Percentiles rank a stretch among this genome's conserved stretches.
These are phyloP conservation scores for Nicotiana otophora DNA, from an alignment of 257 asterid genomes.

Conservation along the genomic window DNA sequence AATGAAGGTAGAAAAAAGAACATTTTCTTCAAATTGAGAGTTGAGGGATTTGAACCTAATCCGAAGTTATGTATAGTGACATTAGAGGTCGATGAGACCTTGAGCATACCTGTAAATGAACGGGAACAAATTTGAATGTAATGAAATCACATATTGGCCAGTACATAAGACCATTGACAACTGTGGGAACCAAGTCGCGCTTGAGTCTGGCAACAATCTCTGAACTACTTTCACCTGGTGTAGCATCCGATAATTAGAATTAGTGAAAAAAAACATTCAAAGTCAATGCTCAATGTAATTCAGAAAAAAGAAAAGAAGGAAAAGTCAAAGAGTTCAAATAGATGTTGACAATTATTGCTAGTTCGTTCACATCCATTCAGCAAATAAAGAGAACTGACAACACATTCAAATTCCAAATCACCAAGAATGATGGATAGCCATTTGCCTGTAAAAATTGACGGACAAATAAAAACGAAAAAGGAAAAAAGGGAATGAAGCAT, in stretches of 20 bases:
- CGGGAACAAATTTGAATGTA: constrained; percentile 81
- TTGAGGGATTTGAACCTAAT: neutral
- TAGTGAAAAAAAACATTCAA: constrained; percentile 9
- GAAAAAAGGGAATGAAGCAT: neutral
- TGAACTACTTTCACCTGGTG: constrained; percentile 62
- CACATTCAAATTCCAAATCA: neutral
- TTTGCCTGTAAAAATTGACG: neutral
- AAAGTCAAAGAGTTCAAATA: neutral
- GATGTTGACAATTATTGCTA: neutral
- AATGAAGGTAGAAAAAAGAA: neutral
- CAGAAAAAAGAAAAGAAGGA: neutral
- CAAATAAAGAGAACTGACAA: neutral
- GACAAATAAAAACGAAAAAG: neutral
- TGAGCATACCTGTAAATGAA: constrained; percentile 66
- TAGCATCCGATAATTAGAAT: constrained; percentile 3
- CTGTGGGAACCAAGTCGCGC: constrained; percentile 73
- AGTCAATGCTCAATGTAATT: neutral
- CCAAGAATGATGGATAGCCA: neutral
- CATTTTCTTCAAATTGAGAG: neutral
- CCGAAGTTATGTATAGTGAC: neutral
- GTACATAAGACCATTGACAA: constrained; percentile 59
- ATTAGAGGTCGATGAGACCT: neutral
- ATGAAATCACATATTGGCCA: constrained; percentile 89
- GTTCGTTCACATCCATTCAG: neutral
- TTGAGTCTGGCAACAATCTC: constrained; percentile 73